Evolutionary conservation across 257 asterid genomes (phyloP), one percentile per base, ranked within the genome.

Genomic region (Nicotiana undulata): DNA sequence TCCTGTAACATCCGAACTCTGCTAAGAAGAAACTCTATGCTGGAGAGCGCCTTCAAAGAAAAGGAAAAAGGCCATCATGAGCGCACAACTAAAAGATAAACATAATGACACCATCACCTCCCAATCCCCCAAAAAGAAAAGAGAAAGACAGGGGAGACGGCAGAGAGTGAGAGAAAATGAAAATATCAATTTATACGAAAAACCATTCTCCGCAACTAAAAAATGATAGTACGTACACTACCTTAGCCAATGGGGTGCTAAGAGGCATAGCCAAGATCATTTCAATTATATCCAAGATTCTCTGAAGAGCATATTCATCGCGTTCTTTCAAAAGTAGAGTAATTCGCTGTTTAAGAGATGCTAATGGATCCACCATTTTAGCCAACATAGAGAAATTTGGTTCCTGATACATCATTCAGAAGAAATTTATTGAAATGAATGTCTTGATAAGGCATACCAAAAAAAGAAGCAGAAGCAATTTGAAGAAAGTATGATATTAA

Each of bases 191-290:
- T 68, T 68, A 44, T 56, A 29, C 65, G 51, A 83, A 63, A 64
- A 82, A 70, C 20, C 55, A 59, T 49, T 37, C 52, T 26, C 59
- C 51, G n/a, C 49, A 72, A 31, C 16, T 46, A 24, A 24, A 72
- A 46, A 24, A 26, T 26, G 40, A 63, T 63, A 11, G 37, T 24
- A 46, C 16, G 24, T 49, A 72, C 61, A 0, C 61, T 84, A 90
- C 94, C 94, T 93, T 92, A 59, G 97, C 99, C 51, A 94, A 97
- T 80, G 99, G 95, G 55, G 95, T 90, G 82, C 88, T 86, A 32
- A 92, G 86, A 65, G 97, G 99, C 61, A 96, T 88, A 83, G 95
- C 93, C 81, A 96, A 92, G 81, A 90, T 85, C 97, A 90, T 92
- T 76, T 92, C 98, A 83, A 86, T 86, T 61, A 88, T 90, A 83